These are phyloP conservation scores for Circinella minor DNA, from an alignment of 371 early-diverging fungal species.

Conservation along the genomic window DNA sequence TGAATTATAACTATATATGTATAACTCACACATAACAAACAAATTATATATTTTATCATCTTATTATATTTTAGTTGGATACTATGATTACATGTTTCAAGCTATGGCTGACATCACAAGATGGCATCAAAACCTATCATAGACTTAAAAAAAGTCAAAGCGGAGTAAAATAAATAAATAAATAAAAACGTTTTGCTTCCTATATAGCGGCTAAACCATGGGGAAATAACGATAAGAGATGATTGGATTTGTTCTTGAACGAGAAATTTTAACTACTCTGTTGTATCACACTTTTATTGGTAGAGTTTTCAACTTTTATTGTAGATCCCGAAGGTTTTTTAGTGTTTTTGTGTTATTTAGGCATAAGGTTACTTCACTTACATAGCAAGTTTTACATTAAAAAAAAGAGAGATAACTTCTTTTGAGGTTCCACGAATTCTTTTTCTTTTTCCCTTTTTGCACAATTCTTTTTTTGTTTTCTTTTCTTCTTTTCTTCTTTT, in stretches of 20 bases:
- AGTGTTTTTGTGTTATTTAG: no score
- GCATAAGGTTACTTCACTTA: no score
- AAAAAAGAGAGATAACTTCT: no score
- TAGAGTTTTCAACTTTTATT: background rate
- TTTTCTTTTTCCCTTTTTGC: conserved; percentile 3
- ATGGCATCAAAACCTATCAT: conserved; percentile 21
- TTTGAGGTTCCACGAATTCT: no score
- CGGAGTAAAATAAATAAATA: no score
- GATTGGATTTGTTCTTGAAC: conserved; percentile 20
- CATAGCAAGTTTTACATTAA: no score
- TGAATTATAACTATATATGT: no score
- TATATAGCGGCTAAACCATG: background rate
- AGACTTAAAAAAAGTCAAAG: background rate
- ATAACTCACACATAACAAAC: no score
- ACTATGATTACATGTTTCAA: conserved; percentile 42
- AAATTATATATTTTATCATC: no score
- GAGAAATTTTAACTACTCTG: background rate
- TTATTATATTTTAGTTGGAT: conserved; percentile 32
- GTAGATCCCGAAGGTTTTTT: background rate
- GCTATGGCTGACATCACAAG: conserved; percentile 32
- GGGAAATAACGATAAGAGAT: background rate
- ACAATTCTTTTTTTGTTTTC: conserved; percentile 1
- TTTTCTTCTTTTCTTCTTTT: background rate
- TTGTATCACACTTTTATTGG: background rate
- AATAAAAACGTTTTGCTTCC: no score